phyloP scores from a whole-genome alignment of 305 asterid species.

The Fraxinus sp. region DNA sequence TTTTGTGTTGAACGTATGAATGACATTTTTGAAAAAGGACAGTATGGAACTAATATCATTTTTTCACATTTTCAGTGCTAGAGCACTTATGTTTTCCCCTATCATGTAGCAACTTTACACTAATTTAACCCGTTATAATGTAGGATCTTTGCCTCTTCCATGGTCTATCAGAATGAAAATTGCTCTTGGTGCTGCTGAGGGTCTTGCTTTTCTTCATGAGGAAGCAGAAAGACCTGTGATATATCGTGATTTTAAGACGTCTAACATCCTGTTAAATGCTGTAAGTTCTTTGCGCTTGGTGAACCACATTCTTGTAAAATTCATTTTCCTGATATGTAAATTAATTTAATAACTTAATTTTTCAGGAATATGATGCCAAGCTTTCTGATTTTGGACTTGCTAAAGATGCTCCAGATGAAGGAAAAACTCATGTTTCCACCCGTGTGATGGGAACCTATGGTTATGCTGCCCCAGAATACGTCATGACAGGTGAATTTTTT shows the following conservation, averaged over 20 bases:
- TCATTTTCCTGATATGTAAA: neutral
- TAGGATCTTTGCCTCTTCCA: slow-evolving; percentile 95
- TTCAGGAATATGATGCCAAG: slow-evolving; percentile 91
- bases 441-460: slow-evolving; percentile 99
- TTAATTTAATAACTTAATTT: neutral
- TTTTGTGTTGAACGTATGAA: neutral
- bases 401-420: slow-evolving; percentile 97
- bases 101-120: neutral
- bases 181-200: slow-evolving; percentile 95
- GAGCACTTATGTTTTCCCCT: neutral
- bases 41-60: neutral
- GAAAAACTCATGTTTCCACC: slow-evolving; percentile 92
- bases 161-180: slow-evolving; percentile 97
- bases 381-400: slow-evolving; percentile 99
- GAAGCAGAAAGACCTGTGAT: slow-evolving; percentile 96
- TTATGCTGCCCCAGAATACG: slow-evolving; percentile 97
- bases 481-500: slow-evolving; percentile 76
- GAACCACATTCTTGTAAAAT: slow-evolving; percentile 4
- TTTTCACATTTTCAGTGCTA: neutral
- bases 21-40: neutral
- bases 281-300: slow-evolving; percentile 45
- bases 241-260: slow-evolving; percentile 94
- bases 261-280: slow-evolving; percentile 90
- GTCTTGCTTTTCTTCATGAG: slow-evolving; percentile 95
- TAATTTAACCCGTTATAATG: slow-evolving; percentile 16